Conservation (phyloP, 192 early-diverging fungal species). For the Umbelopsis isabellina region DNA sequence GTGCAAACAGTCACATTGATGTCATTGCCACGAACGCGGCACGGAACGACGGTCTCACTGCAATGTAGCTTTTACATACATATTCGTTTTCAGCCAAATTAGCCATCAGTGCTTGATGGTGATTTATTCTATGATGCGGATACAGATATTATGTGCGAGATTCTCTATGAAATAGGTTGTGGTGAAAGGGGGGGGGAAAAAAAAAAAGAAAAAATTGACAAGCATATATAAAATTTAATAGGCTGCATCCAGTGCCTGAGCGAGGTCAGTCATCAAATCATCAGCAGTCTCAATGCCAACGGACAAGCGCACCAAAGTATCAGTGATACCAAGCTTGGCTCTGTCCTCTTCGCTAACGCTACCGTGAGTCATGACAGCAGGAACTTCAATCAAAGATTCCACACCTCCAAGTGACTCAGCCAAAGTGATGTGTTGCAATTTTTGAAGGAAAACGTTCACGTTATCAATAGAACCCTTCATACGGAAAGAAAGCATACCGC, state of each 20-base stretch:
- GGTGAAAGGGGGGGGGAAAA: neutral
- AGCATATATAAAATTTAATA: conserved; percentile 5
- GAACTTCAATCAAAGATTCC: conserved; percentile 93
- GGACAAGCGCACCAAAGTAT: conserved; percentile 88
- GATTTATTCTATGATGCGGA: neutral
- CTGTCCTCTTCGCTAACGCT: conserved; percentile 86
- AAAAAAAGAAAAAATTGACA: neutral
- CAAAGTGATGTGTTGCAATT: conserved; percentile 83
- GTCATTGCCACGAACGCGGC: too few species aligned
- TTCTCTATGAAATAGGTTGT: neutral
- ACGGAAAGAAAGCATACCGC: conserved; percentile 96
- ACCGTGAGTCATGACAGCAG: conserved; percentile 96
- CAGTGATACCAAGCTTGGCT: conserved; percentile 84
- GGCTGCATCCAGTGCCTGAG: conserved; percentile 66
- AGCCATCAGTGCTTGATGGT: neutral
- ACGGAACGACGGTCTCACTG: too few species aligned
- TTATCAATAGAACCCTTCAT: conserved; percentile 80
- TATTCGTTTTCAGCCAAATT: neutral
- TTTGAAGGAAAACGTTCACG: conserved; percentile 83
- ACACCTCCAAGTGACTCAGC: conserved; percentile 98
- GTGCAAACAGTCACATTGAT: too few species aligned
- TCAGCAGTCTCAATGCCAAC: conserved; percentile 93
- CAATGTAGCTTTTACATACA: neutral
- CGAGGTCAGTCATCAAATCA: conserved; percentile 83
- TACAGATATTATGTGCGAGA: neutral